phyloP scores from a whole-genome alignment of 768 basidiomycete species.

The Lactarius vividus region DNA sequence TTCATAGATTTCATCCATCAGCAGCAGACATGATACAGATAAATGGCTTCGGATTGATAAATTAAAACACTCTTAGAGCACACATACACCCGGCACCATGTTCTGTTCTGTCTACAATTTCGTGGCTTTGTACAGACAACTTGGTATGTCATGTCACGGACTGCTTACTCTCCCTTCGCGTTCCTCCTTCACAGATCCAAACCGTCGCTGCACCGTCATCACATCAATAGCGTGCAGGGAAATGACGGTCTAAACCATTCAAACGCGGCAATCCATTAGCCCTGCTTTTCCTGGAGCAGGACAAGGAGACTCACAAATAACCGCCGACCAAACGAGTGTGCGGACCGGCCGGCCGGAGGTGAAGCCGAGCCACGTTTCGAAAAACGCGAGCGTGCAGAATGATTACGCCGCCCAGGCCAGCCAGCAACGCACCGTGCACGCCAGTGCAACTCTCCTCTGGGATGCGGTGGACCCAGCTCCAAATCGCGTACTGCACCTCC shows the following conservation, averaged over 20 bases:
- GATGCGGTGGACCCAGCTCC: constrained; percentile 5
- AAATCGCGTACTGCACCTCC: constrained; percentile 14
- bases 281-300: background rate
- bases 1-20: too few relatives aligned
- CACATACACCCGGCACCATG: too few relatives aligned
- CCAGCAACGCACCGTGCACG: constrained; percentile 1
- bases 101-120: too few relatives aligned
- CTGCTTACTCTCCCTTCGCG: constrained; percentile 13
- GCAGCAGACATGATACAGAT: too few relatives aligned
- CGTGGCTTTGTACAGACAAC: too few relatives aligned
- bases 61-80: too few relatives aligned
- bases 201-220: constrained; percentile 3
- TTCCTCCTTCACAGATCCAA: background rate
- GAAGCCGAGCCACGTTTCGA: constrained; percentile 14
- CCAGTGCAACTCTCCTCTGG: background rate
- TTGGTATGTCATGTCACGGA: background rate
- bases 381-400: constrained; percentile 12
- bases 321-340: background rate
- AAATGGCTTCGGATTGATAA: too few relatives aligned
- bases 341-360: background rate
- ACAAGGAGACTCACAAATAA: constrained; percentile 8
- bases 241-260: background rate
- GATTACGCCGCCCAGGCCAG: background rate
- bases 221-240: constrained; percentile 5
- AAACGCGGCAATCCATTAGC: too few relatives aligned